Evolutionary conservation across 2,329 filamentous ascomycete genomes (phyloP), one percentile per base, ranked within the genome.

Genomic region (Aspergillus caelatus): DNA sequence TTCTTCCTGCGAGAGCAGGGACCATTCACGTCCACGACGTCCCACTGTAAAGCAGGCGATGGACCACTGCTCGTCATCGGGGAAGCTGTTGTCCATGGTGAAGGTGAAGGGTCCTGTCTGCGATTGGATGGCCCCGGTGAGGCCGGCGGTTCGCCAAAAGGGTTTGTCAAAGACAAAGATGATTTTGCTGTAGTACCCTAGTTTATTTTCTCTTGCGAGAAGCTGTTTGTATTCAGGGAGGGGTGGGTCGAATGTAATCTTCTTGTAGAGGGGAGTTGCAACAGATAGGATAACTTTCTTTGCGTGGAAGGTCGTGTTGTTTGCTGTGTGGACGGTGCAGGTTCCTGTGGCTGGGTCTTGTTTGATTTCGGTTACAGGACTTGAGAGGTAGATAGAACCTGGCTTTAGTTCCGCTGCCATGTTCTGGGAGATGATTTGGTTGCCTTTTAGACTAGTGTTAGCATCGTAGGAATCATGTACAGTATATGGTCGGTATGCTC

Each of bases 281-380:
- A 86, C 72, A 0, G 84, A 81, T 0, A 82, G 68, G 59, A 88
- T 81, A 26, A 85, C 80, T 46, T 81, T 82, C 30, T 60, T 56
- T 9, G 50, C 50, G 10, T 32, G 46, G 43, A 63, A 57, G n/a
- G 23, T 53, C 10, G n/a, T 50, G 39, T 58, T 52, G 32, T 16
- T 52, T 11, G 30, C 11, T 41, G 57, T 26, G 9, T 19, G 43
- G 30, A 60, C 46, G 3, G 32, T 54, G 21, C 46, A 60, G 11
- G 23, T 34, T 12, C 30, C 19, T 16, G 32, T 60, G 4, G 16
- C n/a, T 16, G 46, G n/a, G 30, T 26, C 30, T 62, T 65, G 19
- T 14, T 52, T 54, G 6, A 68, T 59, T 1, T 45, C 55, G 12
- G 57, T 62, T 23, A 68, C 67, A 6, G 62, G 66, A 2, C 62